A percentile compares a stretch with the other conserved stretches of the same genome.
phyloP scores from a whole-genome alignment of 2,329 filamentous ascomycete species.

The Colletotrichum sp. region DNA sequence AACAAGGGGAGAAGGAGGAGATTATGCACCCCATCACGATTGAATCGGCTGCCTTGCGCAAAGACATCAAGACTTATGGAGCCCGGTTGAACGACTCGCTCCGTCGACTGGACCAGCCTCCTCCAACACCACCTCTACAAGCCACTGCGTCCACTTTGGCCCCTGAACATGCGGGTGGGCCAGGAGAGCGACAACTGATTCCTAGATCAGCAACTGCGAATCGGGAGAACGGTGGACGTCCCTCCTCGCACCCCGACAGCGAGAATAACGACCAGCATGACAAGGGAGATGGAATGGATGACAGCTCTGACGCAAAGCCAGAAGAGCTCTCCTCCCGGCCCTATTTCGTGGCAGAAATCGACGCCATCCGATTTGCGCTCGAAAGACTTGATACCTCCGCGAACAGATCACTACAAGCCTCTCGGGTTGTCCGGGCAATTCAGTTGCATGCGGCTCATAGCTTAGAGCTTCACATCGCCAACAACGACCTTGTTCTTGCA shows the following conservation, averaged over 20 bases:
- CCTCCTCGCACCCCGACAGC: not conserved
- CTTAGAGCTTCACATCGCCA: not conserved
- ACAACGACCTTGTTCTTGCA: not conserved
- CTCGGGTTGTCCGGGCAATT: not conserved
- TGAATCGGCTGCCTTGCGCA: not conserved
- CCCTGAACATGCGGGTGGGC: not conserved
- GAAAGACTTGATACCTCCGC: not conserved
- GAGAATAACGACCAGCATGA: not conserved
- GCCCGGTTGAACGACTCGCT: not conserved
- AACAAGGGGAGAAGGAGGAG: not conserved
- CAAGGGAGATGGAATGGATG: not conserved
- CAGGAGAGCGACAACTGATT: not conserved
- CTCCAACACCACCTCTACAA: not conserved
- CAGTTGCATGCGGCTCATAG: not conserved
- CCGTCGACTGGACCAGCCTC: not conserved
- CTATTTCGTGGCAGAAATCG: not conserved
- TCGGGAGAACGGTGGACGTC: not conserved
- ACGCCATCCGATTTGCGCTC: not conserved
- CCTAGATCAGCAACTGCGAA: not conserved
- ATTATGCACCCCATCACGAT: not conserved
- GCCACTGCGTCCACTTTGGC: not conserved
- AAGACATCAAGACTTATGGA: not conserved
- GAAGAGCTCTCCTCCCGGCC: not conserved
- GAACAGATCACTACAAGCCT: not conserved
- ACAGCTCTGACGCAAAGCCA: not conserved